Percentiles rank a stretch among this genome's conserved stretches.
Conservation (phyloP, 2,329 filamentous ascomycete species). For the Fusarium tjaetaba region DNA sequence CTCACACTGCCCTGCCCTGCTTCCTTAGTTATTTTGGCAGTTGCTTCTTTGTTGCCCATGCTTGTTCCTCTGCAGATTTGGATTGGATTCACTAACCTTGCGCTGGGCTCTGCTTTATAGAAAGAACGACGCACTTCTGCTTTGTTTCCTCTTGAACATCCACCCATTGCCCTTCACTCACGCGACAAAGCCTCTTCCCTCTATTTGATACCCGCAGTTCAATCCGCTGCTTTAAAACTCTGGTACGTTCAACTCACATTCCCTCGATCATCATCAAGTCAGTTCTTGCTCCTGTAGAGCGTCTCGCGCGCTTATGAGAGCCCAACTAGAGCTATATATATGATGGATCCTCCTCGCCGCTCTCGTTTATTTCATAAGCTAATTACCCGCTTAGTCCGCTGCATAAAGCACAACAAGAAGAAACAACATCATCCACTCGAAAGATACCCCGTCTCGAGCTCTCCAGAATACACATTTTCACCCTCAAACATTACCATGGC, state of each 20-base stretch:
- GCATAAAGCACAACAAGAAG: conserved; percentile 36
- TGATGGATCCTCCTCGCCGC: conserved; percentile 40
- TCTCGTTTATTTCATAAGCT: conserved; percentile 45
- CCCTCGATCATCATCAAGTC: background rate
- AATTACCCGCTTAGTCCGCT: conserved; percentile 44
- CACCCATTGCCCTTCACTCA: conserved; percentile 14
- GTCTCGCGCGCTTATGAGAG: conserved; percentile 16
- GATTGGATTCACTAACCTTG: conserved; percentile 31
- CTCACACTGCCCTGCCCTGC: conserved; percentile 8
- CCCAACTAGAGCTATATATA: conserved; percentile 3
- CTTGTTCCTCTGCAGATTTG: conserved; percentile 25
- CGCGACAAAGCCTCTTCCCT: conserved; percentile 33
- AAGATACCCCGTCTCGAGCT: conserved; percentile 37
- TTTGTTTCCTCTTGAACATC: conserved; percentile 39
- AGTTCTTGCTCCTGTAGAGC: conserved; percentile 3
- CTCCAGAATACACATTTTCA: conserved; percentile 27
- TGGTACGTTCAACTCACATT: conserved; percentile 28
- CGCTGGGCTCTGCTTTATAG: conserved; percentile 26
- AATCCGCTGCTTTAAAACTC: conserved; percentile 10
- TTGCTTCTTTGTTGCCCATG: conserved; percentile 20
- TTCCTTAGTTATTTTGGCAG: conserved; percentile 8
- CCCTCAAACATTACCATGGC: conserved; percentile 66
- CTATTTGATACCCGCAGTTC: conserved; percentile 32
- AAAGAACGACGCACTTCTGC: conserved; percentile 38
- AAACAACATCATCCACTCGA: conserved; percentile 21